Percentiles rank a stretch among this genome's conserved stretches.
These are phyloP conservation scores for Neonectria neomacrospora DNA, from an alignment of 2,329 filamentous ascomycete species.

Conservation along the genomic window DNA sequence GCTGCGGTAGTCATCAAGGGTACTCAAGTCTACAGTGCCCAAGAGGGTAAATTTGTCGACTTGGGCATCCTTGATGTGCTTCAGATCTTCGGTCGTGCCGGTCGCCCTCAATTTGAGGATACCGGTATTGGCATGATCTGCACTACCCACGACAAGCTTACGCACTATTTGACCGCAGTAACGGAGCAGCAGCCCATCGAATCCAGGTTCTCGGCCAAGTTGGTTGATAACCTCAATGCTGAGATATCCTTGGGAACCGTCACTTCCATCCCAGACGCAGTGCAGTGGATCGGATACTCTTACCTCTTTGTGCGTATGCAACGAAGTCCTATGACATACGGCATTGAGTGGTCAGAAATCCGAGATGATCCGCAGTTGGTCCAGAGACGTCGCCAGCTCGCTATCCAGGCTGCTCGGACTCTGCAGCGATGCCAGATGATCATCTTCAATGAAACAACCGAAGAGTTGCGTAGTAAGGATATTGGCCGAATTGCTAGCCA, in stretches of 20 bases:
- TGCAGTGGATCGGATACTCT: constrained; percentile 97
- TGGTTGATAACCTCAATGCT: constrained; percentile 97
- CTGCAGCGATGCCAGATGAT: constrained; percentile 98
- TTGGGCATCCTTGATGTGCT: constrained; percentile 95
- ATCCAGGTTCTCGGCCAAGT: constrained; percentile 91
- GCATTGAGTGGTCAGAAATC: constrained; percentile 93
- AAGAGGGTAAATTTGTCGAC: constrained; percentile 96
- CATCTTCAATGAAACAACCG: constrained; percentile 94
- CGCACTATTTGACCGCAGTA: constrained; percentile 91
- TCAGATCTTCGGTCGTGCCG: constrained; percentile 98
- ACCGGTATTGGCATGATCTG: constrained; percentile 98
- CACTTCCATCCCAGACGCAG: constrained; percentile 90
- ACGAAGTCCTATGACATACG: constrained; percentile 89
- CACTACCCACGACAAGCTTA: constrained; percentile 91
- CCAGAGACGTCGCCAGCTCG: constrained; percentile 83
- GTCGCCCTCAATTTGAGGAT: constrained; percentile 96
- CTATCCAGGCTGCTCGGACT: constrained; percentile 87
- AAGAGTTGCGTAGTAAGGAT: constrained; percentile 93
- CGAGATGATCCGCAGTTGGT: constrained; percentile 89
- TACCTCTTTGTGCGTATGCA: constrained; percentile 98
- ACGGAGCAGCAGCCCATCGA: constrained; percentile 98
- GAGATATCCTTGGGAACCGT: constrained; percentile 95
- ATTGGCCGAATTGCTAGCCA: constrained; percentile 97
- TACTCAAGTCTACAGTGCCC: constrained; percentile 94
- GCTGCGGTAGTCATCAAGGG: constrained; percentile 98